A percentile compares a stretch with the other conserved stretches of the same genome.
These are phyloP conservation scores for Tylopilus vinaceipallidus DNA, from an alignment of 768 basidiomycete species.

Conservation along the genomic window DNA sequence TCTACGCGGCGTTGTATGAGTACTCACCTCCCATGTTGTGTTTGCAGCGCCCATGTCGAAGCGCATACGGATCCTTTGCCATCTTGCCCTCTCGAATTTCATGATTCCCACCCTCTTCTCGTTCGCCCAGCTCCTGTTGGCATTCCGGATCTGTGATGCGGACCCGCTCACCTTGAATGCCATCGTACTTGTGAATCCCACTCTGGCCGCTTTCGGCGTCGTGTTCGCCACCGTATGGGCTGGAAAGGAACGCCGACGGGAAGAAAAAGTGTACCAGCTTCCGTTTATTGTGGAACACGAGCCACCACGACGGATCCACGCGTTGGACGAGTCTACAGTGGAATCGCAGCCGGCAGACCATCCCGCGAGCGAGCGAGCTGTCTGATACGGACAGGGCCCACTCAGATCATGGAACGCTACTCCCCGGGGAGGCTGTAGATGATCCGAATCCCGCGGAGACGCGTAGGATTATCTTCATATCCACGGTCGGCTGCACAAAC, in stretches of 20 bases:
- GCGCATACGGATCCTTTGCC: constrained; percentile 20
- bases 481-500: no score
- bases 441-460: no score
- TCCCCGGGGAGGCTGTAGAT: no score
- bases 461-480: no score
- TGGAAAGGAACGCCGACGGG: constrained; percentile 4
- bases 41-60: constrained; percentile 1
- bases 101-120: constrained; percentile 27
- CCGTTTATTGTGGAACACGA: neutral
- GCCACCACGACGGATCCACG: neutral
- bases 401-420: no score
- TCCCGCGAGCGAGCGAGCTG: no score
- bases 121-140: constrained; percentile 21
- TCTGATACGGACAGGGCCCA: no score
- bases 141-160: constrained; percentile 16
- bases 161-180: neutral
- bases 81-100: constrained; percentile 29
- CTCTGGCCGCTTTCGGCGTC: constrained; percentile 6
- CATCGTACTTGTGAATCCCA: constrained; percentile 5
- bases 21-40: neutral
- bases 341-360: no score
- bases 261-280: neutral
- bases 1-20: no score
- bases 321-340: neutral
- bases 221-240: constrained; percentile 14